Evolutionary conservation across 176 grass and related monocot genomes (phyloP).

Genomic region (Ensete glaucum): DNA sequence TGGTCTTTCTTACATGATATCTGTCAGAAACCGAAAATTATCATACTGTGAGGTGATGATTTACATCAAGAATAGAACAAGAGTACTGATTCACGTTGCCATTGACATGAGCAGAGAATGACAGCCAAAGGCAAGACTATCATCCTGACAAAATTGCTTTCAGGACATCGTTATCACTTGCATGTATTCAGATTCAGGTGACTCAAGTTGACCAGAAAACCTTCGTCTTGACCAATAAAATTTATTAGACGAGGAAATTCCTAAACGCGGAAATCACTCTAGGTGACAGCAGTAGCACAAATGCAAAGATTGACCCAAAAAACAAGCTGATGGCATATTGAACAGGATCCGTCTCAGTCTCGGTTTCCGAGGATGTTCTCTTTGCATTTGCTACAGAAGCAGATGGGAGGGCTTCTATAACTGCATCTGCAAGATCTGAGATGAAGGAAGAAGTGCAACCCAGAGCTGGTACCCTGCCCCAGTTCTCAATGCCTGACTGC

Average conservation of each 20-base stretch:
- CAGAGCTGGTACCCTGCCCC: conserved; percentile 90
- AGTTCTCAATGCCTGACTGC: conserved; percentile 83
- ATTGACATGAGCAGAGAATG: no score
- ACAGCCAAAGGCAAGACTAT: no score
- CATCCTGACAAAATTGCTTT: no score
- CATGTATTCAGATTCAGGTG: no score
- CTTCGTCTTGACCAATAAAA: not conserved
- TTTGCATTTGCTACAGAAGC: conserved; percentile 30
- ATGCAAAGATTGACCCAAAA: conserved; percentile 64
- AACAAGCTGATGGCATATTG: conserved; percentile 57
- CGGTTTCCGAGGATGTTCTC: conserved; percentile 13
- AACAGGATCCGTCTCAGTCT: conserved; percentile 34
- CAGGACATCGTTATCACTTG: no score
- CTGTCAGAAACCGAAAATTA: no score
- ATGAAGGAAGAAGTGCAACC: conserved; percentile 70
- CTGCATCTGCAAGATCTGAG: conserved; percentile 72
- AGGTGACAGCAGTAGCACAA: conserved; percentile 63
- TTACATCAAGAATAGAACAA: no score
- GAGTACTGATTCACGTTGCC: no score
- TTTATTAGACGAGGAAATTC: conserved; percentile 37
- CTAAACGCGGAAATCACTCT: conserved; percentile 53
- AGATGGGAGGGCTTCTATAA: conserved; percentile 63
- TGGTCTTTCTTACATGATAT: no score
- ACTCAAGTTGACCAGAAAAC: no score
- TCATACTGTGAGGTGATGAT: no score